A percentile compares a stretch with the other conserved stretches of the same genome.
These are phyloP conservation scores for Colletotrichum navitas DNA, from an alignment of 2,329 filamentous ascomycete species.

Conservation along the genomic window DNA sequence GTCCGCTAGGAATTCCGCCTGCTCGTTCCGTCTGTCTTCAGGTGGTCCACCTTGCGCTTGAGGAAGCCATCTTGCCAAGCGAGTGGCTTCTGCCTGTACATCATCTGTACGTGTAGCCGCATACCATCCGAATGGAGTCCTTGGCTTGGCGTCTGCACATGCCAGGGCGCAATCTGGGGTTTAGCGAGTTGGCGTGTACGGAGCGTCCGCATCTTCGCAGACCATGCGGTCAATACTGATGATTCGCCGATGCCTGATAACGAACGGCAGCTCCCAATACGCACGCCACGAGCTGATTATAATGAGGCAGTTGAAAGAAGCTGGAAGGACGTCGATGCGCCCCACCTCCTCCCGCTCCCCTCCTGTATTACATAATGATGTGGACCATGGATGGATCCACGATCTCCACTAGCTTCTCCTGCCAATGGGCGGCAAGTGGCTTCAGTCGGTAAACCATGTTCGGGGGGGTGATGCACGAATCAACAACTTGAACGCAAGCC, in stretches of 20 bases:
- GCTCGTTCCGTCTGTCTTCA: neutral
- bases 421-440: conserved; percentile 5
- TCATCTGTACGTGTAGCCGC: neutral
- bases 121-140: neutral
- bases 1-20: neutral
- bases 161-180: neutral
- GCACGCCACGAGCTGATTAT: neutral
- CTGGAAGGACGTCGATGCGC: neutral
- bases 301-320: neutral
- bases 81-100: neutral
- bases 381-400: neutral
- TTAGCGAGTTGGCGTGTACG: neutral
- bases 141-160: neutral
- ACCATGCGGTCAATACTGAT: neutral
- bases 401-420: neutral
- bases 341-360: too few relatives aligned
- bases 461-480: neutral
- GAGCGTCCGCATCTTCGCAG: neutral
- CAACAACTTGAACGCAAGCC: neutral
- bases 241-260: neutral
- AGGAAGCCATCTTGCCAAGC: neutral
- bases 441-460: neutral
- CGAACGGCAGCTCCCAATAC: neutral
- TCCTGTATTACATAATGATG: neutral
- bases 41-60: conserved; percentile 1